Base-by-base conservation (phyloP, 805 yeast genomes). In the Huiozyma sinensis region DNA sequence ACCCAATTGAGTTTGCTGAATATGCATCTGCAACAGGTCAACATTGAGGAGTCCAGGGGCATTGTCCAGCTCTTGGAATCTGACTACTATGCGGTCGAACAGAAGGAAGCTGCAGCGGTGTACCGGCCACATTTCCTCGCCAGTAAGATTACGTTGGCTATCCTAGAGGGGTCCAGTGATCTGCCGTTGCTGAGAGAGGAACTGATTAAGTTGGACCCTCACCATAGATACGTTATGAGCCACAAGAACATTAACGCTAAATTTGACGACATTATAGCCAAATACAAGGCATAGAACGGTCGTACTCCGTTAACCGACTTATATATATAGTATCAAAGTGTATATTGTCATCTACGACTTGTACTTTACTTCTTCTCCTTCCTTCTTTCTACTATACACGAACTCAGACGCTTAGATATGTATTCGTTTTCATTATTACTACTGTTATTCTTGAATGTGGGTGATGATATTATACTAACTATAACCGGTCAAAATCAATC, bases 41-140 rank as follows among this genome's bases (percentile, higher is more conserved):
- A 89, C 56, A 68, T 77, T 44, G 90, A 89, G 2, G 97, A 90
- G 65, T 89, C 95, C 7, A 73, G 75, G 47, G 85, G 84, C 49
- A 68, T 79, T 33, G 65, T 83, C 9, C 65, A 65, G 30, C 66
- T 71, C 41, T 64, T 76, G 36, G 56, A 68, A 32, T 70, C 75
- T n/a, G 65, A 68, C n/a, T 67, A 65, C 47, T 58, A 66, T 38
- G 44, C 45, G 8, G 68, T 60, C 12, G 52, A 64, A 8, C 64
- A 63, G 39, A 52, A 61, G 33, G 54, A 50, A 9, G 42, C 43
- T 12, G 59, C 61, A 27, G 43, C 45, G 29, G 38, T 50, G 12
- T 69, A 65, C 34, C 64, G 71, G 47, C 65, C 65, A 5, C 77
- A 77, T 57, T 67, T 77, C 35, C 52, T 81, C 36, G 83, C 87